Evolutionary conservation across 2,329 filamentous ascomycete species (phyloP).

Genomic region (Westerdykella sp.): DNA sequence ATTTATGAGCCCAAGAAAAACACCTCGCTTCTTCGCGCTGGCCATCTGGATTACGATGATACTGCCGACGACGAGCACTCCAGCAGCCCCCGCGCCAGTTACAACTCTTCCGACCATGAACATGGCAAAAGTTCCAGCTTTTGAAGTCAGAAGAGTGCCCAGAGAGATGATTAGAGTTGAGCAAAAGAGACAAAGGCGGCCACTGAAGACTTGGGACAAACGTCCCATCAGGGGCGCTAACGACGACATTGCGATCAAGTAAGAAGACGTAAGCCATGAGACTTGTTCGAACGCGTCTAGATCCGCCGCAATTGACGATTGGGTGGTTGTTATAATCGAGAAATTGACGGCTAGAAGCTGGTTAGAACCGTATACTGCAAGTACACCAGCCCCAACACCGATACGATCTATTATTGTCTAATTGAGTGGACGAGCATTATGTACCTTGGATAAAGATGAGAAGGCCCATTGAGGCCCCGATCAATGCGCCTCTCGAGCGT

Average conservation of each 20-base stretch:
- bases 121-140: constrained; percentile 51
- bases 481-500: constrained; percentile 29
- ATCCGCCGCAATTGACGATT: constrained; percentile 69
- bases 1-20: constrained; percentile 70
- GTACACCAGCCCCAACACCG: neutral
- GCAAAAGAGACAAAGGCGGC: constrained; percentile 58
- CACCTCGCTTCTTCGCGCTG: constrained; percentile 58
- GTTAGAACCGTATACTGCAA: neutral
- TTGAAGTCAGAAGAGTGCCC: constrained; percentile 60
- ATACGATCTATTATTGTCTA: neutral
- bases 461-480: constrained; percentile 50
- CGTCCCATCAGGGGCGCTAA: constrained; percentile 65
- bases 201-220: constrained; percentile 67
- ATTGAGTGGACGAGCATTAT: neutral
- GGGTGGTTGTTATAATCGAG: constrained; percentile 73
- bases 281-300: constrained; percentile 66
- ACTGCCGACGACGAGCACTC: constrained; percentile 65
- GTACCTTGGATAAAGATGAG: constrained; percentile 57
- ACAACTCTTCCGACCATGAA: constrained; percentile 66
- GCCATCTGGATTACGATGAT: constrained; percentile 73
- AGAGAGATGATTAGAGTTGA: constrained; percentile 54
- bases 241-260: constrained; percentile 51
- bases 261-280: constrained; percentile 77
- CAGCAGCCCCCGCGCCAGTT: constrained; percentile 63
- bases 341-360: constrained; percentile 56